phyloP scores from a whole-genome alignment of 495 filamentous ascomycete genomes.

The Penicillium robsamsonii region DNA sequence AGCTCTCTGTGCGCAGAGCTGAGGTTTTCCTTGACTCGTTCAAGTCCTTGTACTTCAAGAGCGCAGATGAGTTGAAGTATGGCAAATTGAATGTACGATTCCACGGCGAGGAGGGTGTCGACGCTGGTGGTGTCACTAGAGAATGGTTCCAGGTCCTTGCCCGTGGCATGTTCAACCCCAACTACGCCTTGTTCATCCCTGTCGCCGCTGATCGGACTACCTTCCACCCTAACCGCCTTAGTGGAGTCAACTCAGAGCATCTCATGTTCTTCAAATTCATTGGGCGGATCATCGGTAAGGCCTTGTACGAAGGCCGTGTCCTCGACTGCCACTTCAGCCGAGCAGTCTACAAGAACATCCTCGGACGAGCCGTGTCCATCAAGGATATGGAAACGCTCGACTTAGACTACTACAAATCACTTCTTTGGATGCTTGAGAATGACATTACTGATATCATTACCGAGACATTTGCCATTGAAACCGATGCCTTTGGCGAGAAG shows the following conservation, averaged over 20 bases:
- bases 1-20: slow-evolving; percentile 86
- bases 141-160: slow-evolving; percentile 99
- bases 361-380: slow-evolving; percentile 90
- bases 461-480: slow-evolving; percentile 94
- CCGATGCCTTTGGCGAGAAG: slow-evolving; percentile 86
- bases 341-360: slow-evolving; percentile 95
- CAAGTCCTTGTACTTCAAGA: slow-evolving; percentile 93
- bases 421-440: slow-evolving; percentile 97
- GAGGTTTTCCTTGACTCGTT: slow-evolving; percentile 98
- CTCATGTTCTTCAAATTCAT: slow-evolving; percentile 99
- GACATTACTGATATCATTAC: slow-evolving; percentile 98
- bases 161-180: slow-evolving; percentile 98
- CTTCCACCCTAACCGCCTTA: slow-evolving; percentile 95
- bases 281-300: slow-evolving; percentile 97
- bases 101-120: slow-evolving; percentile 95
- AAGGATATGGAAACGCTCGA: slow-evolving; percentile 99
- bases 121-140: slow-evolving; percentile 94
- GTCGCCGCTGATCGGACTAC: slow-evolving; percentile 98
- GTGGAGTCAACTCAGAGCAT: slow-evolving; percentile 92
- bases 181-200: slow-evolving; percentile 93
- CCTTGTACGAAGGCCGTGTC: slow-evolving; percentile 91
- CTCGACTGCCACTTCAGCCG: slow-evolving; percentile 98
- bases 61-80: slow-evolving; percentile 92
- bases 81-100: slow-evolving; percentile 97
- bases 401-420: slow-evolving; percentile 98